Evolutionary conservation across 2,329 filamentous ascomycete genomes (phyloP).

Genomic region (Emmonsia crescens): DNA sequence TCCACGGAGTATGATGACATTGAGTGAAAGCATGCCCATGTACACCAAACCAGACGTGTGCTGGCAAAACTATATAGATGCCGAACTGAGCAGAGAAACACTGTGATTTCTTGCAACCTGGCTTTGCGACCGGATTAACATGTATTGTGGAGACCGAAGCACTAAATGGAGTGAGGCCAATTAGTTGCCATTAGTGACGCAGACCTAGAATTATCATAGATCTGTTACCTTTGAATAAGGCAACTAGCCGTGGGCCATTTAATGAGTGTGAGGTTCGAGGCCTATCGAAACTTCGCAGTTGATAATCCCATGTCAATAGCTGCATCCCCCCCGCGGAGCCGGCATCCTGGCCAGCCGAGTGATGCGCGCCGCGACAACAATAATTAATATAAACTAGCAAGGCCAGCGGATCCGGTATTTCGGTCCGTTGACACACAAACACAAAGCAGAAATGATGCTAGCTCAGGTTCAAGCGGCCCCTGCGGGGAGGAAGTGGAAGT

Average conservation of each 20-base stretch:
- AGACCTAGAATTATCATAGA: background rate
- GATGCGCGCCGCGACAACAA: background rate
- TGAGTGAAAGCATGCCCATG: background rate
- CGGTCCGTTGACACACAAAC: background rate
- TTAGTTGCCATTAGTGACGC: background rate
- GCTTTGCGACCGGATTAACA: background rate
- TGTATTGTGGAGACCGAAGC: background rate
- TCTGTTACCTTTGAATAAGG: background rate
- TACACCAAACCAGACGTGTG: background rate
- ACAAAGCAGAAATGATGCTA: background rate
- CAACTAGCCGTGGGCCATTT: background rate
- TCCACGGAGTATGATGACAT: background rate
- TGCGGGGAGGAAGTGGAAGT: background rate
- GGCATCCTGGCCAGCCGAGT: background rate
- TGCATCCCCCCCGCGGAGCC: background rate
- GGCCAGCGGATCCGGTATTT: background rate
- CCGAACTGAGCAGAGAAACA: background rate
- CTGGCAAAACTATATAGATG: background rate
- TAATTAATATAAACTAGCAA: background rate
- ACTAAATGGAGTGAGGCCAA: background rate
- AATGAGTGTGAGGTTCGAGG: background rate
- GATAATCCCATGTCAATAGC: background rate
- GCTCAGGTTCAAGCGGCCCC: background rate
- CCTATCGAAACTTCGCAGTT: background rate
- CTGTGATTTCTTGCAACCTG: background rate